Conservation (phyloP, 192 early-diverging fungal species). For the Backusella australiensis region DNA sequence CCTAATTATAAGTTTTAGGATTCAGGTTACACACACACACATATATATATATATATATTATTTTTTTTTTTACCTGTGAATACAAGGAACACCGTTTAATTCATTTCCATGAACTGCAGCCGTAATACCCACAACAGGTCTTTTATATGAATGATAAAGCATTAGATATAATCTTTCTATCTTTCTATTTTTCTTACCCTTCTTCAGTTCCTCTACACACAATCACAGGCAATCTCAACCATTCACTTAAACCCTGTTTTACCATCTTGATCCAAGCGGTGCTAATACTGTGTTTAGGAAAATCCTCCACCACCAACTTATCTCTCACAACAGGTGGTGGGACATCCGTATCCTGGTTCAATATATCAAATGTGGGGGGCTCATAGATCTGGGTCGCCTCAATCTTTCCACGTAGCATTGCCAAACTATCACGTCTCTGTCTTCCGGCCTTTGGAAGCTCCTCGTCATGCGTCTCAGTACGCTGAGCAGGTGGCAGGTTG, state of each 20-base stretch:
- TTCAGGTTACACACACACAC: not conserved
- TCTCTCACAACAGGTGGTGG: conserved; percentile 61
- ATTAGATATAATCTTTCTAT: not conserved
- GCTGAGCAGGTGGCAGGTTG: conserved; percentile 21
- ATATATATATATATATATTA: too few species aligned
- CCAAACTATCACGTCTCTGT: conserved; percentile 18
- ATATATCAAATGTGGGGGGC: conserved; percentile 44
- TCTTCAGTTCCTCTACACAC: conserved; percentile 36
- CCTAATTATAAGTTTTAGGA: not conserved
- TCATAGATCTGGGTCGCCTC: conserved; percentile 52
- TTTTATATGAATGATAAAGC: not conserved
- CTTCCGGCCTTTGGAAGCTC: not conserved
- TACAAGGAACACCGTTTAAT: conserved; percentile 88
- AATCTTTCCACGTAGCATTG: conserved; percentile 7
- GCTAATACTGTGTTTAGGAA: conserved; percentile 53
- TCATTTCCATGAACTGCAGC: conserved; percentile 93
- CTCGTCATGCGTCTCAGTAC: conserved; percentile 4
- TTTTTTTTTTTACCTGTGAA: conserved; percentile 56
- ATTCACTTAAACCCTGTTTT: conserved; percentile 62
- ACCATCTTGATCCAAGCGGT: conserved; percentile 74
- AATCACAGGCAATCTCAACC: conserved; percentile 43
- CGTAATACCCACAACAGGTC: conserved; percentile 48
- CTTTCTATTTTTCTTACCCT: conserved; percentile 18
- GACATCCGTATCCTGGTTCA: conserved; percentile 56
- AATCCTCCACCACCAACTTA: conserved; percentile 60